These are phyloP conservation scores for Fusarium subtropicale DNA, from an alignment of 2,329 filamentous ascomycete genomes.

Conservation along the genomic window DNA sequence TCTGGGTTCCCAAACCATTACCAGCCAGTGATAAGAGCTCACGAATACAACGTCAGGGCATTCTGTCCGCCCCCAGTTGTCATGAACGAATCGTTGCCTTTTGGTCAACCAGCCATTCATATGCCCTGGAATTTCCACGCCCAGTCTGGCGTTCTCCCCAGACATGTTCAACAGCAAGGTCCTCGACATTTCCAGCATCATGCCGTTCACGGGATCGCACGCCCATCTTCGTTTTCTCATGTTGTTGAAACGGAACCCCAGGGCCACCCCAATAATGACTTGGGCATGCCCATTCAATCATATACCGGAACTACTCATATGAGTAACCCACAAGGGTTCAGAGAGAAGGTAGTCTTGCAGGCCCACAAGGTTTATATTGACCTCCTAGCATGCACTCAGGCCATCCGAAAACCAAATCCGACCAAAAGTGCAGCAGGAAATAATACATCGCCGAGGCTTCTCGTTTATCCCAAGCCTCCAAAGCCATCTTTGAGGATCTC, in stretches of 20 bases:
- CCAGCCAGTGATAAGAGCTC: slow-evolving; percentile 52
- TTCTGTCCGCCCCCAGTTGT: slow-evolving; percentile 54
- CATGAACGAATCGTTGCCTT: slow-evolving; percentile 48
- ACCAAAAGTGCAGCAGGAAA: slow-evolving; percentile 54
- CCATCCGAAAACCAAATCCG: slow-evolving; percentile 63
- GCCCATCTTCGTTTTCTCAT: slow-evolving; percentile 24
- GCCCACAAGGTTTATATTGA: slow-evolving; percentile 81
- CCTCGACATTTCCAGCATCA: slow-evolving; percentile 24
- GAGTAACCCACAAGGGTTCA: slow-evolving; percentile 60
- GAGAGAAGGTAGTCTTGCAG: slow-evolving; percentile 74
- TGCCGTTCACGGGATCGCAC: slow-evolving; percentile 19
- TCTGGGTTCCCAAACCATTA: slow-evolving; percentile 40
- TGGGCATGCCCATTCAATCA: slow-evolving; percentile 13
- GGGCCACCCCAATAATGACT: slow-evolving; percentile 14
- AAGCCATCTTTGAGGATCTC: slow-evolving; percentile 47
- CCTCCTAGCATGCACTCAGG: slow-evolving; percentile 73
- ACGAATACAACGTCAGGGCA: slow-evolving; percentile 54
- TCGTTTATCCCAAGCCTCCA: slow-evolving; percentile 67
- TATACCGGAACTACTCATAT: slow-evolving; percentile 24
- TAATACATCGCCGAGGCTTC: slow-evolving; percentile 59
- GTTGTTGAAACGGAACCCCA: slow-evolving; percentile 15
- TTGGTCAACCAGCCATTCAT: slow-evolving; percentile 48
- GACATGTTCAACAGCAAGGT: slow-evolving; percentile 32
- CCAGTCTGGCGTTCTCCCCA: slow-evolving; percentile 12
- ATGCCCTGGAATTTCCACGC: slow-evolving; percentile 38